Evolutionary conservation across 768 basidiomycete species (phyloP).

Genomic region (Lactarius indigo): DNA sequence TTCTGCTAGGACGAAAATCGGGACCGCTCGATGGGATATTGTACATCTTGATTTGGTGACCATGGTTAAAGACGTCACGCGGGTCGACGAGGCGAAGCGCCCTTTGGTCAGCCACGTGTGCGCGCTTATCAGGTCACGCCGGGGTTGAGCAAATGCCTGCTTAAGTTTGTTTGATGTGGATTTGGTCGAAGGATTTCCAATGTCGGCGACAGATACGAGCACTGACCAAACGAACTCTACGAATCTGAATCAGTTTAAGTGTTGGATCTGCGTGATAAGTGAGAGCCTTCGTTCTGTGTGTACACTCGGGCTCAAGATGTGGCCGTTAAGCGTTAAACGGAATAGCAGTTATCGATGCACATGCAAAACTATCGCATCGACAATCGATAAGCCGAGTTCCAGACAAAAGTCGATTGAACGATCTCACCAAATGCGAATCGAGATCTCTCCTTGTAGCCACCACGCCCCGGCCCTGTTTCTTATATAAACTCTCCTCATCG

Average conservation of each 20-base stretch:
- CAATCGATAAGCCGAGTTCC: constrained; percentile 18
- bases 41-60: neutral
- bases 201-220: neutral
- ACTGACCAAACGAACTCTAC: neutral
- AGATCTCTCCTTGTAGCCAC: constrained; percentile 21
- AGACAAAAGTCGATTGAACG: constrained; percentile 17
- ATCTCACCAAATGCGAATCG: constrained; percentile 11
- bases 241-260: neutral
- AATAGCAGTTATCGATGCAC: neutral
- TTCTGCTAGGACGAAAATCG: neutral
- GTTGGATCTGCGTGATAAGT: neutral
- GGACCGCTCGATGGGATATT: neutral
- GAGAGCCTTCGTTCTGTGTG: neutral
- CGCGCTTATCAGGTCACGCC: neutral
- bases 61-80: neutral
- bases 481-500: constrained; percentile 25
- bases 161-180: neutral
- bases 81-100: neutral
- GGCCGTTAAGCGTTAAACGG: neutral
- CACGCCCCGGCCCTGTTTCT: constrained; percentile 20
- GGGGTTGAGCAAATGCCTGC: too few species aligned
- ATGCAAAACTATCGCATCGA: constrained; percentile 1
- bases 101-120: neutral
- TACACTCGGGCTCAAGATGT: neutral
- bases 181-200: neutral